Percentiles rank a stretch among this genome's conserved stretches.
phyloP scores from a whole-genome alignment of 2,329 filamentous ascomycete species.

The Fusarium ambrosium region DNA sequence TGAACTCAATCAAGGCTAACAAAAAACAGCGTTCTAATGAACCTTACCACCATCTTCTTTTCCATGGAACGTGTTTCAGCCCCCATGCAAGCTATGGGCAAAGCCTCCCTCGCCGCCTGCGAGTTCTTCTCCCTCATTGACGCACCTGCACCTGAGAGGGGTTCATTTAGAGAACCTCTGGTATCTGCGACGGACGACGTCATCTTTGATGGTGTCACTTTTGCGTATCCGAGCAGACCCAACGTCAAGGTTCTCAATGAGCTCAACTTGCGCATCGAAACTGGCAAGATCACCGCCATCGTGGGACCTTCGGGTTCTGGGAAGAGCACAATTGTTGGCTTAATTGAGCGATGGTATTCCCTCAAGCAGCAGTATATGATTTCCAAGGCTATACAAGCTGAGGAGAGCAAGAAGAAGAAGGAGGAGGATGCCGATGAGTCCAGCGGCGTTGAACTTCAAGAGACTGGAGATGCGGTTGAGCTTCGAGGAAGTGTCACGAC shows the following conservation, averaged over 20 bases:
- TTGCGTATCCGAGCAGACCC: slow-evolving; percentile 78
- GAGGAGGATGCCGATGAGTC: slow-evolving; percentile 49
- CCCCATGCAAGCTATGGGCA: background rate
- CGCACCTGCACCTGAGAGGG: slow-evolving; percentile 56
- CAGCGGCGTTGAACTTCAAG: slow-evolving; percentile 50
- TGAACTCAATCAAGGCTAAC: background rate
- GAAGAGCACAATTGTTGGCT: slow-evolving; percentile 79
- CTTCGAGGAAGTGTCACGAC: slow-evolving; percentile 64
- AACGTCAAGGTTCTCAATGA: slow-evolving; percentile 74
- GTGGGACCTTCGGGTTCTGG: slow-evolving; percentile 81
- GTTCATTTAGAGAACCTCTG: slow-evolving; percentile 53
- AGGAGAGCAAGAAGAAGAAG: slow-evolving; percentile 54
- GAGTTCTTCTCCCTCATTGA: slow-evolving; percentile 70
- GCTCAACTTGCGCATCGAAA: slow-evolving; percentile 69
- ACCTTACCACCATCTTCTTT: background rate
- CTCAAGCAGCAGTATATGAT: slow-evolving; percentile 67
- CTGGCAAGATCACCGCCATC: slow-evolving; percentile 78
- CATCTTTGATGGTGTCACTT: slow-evolving; percentile 73
- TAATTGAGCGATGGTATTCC: slow-evolving; percentile 81
- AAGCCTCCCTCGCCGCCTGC: slow-evolving; percentile 60
- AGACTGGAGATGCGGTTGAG: slow-evolving; percentile 59
- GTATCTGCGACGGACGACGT: slow-evolving; percentile 56
- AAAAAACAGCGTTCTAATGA: background rate
- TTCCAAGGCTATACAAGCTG: slow-evolving; percentile 62
- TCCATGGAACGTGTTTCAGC: background rate